Conservation (phyloP, 2,329 filamentous ascomycete genomes). For the Fusarium neocosmosporiellum region DNA sequence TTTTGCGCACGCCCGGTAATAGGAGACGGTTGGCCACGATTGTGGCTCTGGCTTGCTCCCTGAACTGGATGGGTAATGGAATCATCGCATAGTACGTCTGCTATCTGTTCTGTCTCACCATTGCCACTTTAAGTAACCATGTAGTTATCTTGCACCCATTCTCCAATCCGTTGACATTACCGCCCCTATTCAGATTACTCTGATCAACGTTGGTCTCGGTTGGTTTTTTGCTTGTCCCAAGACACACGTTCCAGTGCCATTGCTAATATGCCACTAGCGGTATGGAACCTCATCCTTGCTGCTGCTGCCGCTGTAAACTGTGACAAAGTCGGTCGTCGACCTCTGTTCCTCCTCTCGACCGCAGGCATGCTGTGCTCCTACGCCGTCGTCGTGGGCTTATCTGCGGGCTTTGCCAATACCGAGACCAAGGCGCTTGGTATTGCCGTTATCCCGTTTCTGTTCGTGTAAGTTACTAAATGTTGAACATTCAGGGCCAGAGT, state of each 20-base stretch:
- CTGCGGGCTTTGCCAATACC: not conserved
- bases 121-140: no score
- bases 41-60: no score
- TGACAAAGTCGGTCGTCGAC: not conserved
- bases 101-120: no score
- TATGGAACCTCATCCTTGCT: not conserved
- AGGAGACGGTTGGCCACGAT: no score
- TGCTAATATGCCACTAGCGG: not conserved
- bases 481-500: no score
- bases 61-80: no score
- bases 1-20: not conserved
- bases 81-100: no score
- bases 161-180: no score
- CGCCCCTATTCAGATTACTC: no score
- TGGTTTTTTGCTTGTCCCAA: not conserved
- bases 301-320: not conserved
- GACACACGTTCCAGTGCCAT: not conserved
- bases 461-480: not conserved
- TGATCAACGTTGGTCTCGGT: not conserved
- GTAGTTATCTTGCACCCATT: no score
- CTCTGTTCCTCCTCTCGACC: not conserved
- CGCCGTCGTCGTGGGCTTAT: not conserved
- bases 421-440: not conserved
- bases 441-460: not conserved
- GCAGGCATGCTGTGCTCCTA: not conserved